These are phyloP conservation scores for Boletellus emodensis DNA, from an alignment of 768 basidiomycete genomes.

Conservation along the genomic window DNA sequence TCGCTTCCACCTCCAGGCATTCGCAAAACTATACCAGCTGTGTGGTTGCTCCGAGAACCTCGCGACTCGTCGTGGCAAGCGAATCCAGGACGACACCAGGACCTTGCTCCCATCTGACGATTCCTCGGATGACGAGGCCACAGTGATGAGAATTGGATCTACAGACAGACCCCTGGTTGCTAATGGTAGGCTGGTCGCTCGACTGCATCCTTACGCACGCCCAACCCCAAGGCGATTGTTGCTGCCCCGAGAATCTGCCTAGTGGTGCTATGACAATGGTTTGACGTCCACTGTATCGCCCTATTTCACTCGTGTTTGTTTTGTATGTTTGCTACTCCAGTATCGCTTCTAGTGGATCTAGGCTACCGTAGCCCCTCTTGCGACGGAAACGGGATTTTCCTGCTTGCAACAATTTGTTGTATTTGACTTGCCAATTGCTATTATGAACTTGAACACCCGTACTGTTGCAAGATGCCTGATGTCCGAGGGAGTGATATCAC, in stretches of 20 bases:
- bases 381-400: background rate
- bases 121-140: background rate
- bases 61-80: slow-evolving; percentile 3
- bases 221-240: slow-evolving; percentile 12
- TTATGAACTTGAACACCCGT: background rate
- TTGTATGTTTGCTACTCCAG: background rate
- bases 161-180: slow-evolving; percentile 19
- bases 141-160: background rate
- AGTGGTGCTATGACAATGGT: background rate
- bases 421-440: background rate
- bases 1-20: background rate
- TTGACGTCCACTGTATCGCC: background rate
- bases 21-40: background rate
- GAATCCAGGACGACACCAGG: slow-evolving; percentile 4
- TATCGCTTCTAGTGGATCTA: too few relatives aligned
- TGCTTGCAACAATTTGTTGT: background rate
- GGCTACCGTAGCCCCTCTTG: background rate
- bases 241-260: slow-evolving; percentile 15
- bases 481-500: background rate
- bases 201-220: slow-evolving; percentile 20
- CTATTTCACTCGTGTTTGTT: background rate
- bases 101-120: slow-evolving; percentile 20
- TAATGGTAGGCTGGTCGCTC: background rate
- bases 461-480: background rate
- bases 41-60: background rate